Base-by-base conservation (phyloP, 2,329 filamentous ascomycete genomes). In the Alternaria arbusti region DNA sequence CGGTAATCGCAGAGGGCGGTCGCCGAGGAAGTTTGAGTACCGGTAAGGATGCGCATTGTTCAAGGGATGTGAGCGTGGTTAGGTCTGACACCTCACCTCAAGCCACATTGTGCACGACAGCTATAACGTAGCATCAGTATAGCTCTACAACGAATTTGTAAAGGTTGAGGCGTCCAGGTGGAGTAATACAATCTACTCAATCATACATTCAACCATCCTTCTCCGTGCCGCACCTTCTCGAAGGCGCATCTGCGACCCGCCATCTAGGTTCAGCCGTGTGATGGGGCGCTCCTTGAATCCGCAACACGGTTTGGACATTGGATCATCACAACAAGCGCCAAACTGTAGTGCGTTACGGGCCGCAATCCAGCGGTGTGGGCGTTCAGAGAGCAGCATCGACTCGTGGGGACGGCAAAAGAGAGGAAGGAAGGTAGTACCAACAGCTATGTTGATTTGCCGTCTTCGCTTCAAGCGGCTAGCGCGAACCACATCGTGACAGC, bases 211-310 rank as follows among this genome's bases (percentile, higher is more conserved):
- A 15, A 25, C 26, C 47, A 57, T 59, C 28, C 59, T 58, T 54
- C 47, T 28, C 47, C 40, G 50, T 44, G 44, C 44, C 17, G 56
- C 50, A 49, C 44, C 44, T 59, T 54, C 49, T 59, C 44, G 49
- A 55, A 63, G 32, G 52, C 43, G 49, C 44, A 46, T 46, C 12
- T 63, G 43, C 25, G 44, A 63, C 60, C 60, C 50, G 32, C 25
- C 44, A 49, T 25, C 20, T 23, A 55, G 60, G 56, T 55, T 54
- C 60, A 55, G 60, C 56, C 60, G 60, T 59, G 44, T 55, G 43
- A 22, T 47, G 54, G 56, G 60, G 56, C 50, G 45, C 32, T 49
- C 50, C 56, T 59, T 55, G 55, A 51, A 28, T 40, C 15, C 50
- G 25, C 30, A 54, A 59, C 30, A 43, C 50, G 32, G 54, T 25